Evolutionary conservation across 768 basidiomycete species (phyloP).

Genomic region (Clitopilus hobsonii): DNA sequence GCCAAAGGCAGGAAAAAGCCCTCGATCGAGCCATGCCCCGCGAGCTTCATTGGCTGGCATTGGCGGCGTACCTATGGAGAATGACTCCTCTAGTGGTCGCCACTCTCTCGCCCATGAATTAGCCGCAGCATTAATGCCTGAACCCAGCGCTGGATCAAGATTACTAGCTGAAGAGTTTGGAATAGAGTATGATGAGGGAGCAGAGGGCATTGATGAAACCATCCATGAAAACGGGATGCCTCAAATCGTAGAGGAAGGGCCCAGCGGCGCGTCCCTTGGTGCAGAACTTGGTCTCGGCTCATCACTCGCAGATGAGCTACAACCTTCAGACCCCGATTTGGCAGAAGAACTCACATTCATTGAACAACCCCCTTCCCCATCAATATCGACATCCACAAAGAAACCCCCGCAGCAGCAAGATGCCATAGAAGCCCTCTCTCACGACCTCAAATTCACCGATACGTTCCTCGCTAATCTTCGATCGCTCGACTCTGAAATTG

Average conservation of each 20-base stretch:
- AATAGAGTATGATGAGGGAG: slow-evolving; percentile 84
- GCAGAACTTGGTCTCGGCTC: slow-evolving; percentile 32
- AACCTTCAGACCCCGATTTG: slow-evolving; percentile 23
- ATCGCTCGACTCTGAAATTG: slow-evolving; percentile 55
- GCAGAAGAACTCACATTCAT: slow-evolving; percentile 39
- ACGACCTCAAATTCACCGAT: slow-evolving; percentile 73
- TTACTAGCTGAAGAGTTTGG: slow-evolving; percentile 85
- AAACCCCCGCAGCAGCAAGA: slow-evolving; percentile 39
- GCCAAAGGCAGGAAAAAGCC: background rate
- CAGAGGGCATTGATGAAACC: slow-evolving; percentile 70
- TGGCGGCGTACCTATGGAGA: slow-evolving; percentile 20
- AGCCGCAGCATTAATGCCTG: slow-evolving; percentile 83
- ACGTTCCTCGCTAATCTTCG: slow-evolving; percentile 72
- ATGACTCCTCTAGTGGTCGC: slow-evolving; percentile 40
- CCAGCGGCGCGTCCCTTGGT: slow-evolving; percentile 34
- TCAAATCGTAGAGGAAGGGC: slow-evolving; percentile 25
- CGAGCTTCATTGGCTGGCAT: background rate
- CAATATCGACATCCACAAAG: slow-evolving; percentile 24
- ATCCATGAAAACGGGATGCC: slow-evolving; percentile 22
- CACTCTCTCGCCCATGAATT: slow-evolving; percentile 85
- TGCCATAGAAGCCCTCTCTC: slow-evolving; percentile 67
- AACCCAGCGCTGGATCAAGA: slow-evolving; percentile 73
- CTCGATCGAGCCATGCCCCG: background rate
- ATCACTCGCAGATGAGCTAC: slow-evolving; percentile 42
- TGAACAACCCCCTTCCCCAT: slow-evolving; percentile 20